These are phyloP conservation scores for Colletotrichum echinochloae DNA, from an alignment of 2,329 filamentous ascomycete species.

Conservation along the genomic window DNA sequence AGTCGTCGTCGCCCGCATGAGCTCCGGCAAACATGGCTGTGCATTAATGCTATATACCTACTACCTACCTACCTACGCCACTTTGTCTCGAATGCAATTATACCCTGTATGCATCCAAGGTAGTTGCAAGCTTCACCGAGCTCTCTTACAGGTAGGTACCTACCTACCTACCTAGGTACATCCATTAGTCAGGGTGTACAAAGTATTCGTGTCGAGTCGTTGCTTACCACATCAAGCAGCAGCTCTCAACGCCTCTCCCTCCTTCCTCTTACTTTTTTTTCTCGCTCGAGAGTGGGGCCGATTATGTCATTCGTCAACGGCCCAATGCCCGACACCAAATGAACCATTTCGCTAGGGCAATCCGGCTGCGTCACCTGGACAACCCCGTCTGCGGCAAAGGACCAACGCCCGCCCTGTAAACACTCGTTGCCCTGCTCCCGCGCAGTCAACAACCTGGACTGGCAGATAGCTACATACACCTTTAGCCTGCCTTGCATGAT, in stretches of 20 bases:
- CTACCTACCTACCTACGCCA: no score
- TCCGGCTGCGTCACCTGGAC: conserved; percentile 31
- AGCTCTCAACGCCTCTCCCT: background rate
- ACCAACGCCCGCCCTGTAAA: conserved; percentile 31
- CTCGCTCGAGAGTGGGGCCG: conserved; percentile 24
- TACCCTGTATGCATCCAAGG: background rate
- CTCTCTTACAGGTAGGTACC: background rate
- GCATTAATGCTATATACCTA: no score
- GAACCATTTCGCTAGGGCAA: conserved; percentile 37
- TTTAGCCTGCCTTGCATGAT: conserved; percentile 25
- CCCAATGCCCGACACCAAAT: conserved; percentile 23
- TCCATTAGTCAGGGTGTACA: no score
- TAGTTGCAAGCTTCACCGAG: background rate
- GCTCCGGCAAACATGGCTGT: background rate
- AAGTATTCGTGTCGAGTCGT: conserved; percentile 15
- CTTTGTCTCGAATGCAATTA: no score
- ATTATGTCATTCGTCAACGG: conserved; percentile 28
- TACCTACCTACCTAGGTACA: no score
- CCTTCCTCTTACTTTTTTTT: background rate
- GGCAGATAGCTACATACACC: conserved; percentile 23
- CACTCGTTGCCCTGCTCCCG: conserved; percentile 23
- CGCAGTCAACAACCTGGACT: background rate
- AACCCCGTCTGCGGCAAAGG: conserved; percentile 25
- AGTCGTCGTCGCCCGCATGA: background rate
- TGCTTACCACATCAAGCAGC: conserved; percentile 20